Percentiles rank a stretch among this genome's conserved stretches.
phyloP scores from a whole-genome alignment of 305 asterid genomes.

The Fraxinus floribunda region DNA sequence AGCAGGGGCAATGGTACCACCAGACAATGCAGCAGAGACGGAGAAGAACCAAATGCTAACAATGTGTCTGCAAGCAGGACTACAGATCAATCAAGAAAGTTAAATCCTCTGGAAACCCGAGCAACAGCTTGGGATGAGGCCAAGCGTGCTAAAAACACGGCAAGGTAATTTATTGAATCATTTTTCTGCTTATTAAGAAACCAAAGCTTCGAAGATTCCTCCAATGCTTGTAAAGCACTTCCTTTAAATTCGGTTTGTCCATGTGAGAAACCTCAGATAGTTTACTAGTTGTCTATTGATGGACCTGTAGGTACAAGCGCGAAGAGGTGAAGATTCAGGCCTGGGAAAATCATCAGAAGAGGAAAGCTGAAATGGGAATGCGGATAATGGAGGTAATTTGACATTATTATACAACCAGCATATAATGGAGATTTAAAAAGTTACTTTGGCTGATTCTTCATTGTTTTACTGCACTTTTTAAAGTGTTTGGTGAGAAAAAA shows the following conservation, averaged over 20 bases:
- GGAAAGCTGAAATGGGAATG: slow-evolving; percentile 80
- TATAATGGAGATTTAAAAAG: neutral
- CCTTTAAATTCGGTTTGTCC: neutral
- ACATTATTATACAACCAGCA: neutral
- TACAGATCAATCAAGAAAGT: slow-evolving; percentile 35
- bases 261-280: neutral
- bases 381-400: slow-evolving; percentile 65
- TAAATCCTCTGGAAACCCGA: slow-evolving; percentile 66
- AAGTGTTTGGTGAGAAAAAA: neutral
- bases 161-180: slow-evolving; percentile 47
- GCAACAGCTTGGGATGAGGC: slow-evolving; percentile 98
- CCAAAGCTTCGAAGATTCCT: neutral
- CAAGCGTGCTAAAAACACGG: slow-evolving; percentile 81
- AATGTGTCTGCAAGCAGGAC: slow-evolving; percentile 20
- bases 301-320: slow-evolving; percentile 58
- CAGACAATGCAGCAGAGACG: slow-evolving; percentile 34
- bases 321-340: slow-evolving; percentile 88
- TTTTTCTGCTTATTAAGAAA: neutral
- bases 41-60: slow-evolving; percentile 32
- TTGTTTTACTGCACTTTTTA: neutral
- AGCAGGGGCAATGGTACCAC: slow-evolving; percentile 30
- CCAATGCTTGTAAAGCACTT: neutral
- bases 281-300: neutral
- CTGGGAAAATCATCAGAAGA: slow-evolving; percentile 80
- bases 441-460: neutral